Base-by-base conservation (phyloP, 805 yeast species). In the Suhomyces xylopsoci region DNA sequence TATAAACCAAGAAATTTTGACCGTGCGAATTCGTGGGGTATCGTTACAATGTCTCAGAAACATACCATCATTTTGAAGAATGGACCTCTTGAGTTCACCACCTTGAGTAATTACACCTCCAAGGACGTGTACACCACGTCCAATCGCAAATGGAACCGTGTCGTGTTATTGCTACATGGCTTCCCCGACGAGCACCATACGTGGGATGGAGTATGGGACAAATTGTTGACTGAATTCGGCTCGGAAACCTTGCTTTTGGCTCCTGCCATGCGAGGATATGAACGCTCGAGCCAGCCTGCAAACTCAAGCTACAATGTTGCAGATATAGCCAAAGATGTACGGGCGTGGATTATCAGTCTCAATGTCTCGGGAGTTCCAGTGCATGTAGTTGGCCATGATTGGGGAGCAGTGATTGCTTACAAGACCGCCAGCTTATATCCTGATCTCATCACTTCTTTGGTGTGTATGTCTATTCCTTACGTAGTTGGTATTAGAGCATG, bases 381-480 rank as follows among this genome's bases (percentile, higher is more conserved):
- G 9, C 76, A 73, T 55, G 51, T 74, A 36, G 65, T 74, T 14
- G 78, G 78, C 22, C 79, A 74, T 56, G 79, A 74, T 57, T 74
- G 79, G 79, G 79, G 79, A 19, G 77, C 79, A 8, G 57, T 71
- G 17, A 65, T 67, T 26, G 56, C 73, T 6, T 72, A 63, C 58
- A 70, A 70, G 53, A 59, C 73, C 3, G 71, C 76, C 2, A 56
- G 63, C 19, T 48, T 64, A 45, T 73, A 65, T 48, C 78, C 78
- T 1, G 70, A 70, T 5, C 47, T 63, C 43, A 55, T 74, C 17
- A 58, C 70, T 2, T 67, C 74, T 12, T 58, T 66, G 50, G 70
- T 63, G 10, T 63, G 73, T n/a, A 52, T 74, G 60, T 76, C 77
- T 5, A 73, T 74, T 50, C 79, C 79, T 7, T 70, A 70, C 51